Conservation (phyloP, 2,329 filamentous ascomycete species). For the Botrytis porri region DNA sequence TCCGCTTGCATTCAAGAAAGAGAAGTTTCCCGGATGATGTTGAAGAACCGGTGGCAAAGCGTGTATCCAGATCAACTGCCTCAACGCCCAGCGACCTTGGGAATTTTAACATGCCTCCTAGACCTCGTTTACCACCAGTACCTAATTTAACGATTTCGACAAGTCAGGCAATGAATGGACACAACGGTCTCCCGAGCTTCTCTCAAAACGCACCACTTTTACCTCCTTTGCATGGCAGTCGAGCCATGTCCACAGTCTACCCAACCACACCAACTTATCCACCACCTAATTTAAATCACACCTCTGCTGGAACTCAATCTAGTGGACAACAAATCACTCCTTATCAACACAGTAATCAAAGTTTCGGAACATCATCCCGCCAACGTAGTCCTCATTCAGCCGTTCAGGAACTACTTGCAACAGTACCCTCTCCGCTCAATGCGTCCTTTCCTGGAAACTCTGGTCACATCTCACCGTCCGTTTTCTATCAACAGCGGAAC, state of each 20-base stretch:
- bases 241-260: slow-evolving; percentile 76
- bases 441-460: slow-evolving; percentile 46
- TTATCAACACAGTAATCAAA: slow-evolving; percentile 17
- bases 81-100: slow-evolving; percentile 11
- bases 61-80: slow-evolving; percentile 32
- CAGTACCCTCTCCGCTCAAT: slow-evolving; percentile 40
- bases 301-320: slow-evolving; percentile 29
- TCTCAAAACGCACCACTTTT: slow-evolving; percentile 34
- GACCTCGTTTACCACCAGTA: slow-evolving; percentile 57
- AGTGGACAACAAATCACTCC: slow-evolving; percentile 11
- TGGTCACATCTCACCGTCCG: slow-evolving; percentile 66
- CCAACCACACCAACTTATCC: slow-evolving; percentile 50
- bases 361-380: slow-evolving; percentile 37
- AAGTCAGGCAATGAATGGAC: slow-evolving; percentile 32
- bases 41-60: slow-evolving; percentile 56
- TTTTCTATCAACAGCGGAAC: slow-evolving; percentile 81
- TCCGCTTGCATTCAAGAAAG: slow-evolving; percentile 46
- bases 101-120: slow-evolving; percentile 24
- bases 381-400: slow-evolving; percentile 36
- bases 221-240: slow-evolving; percentile 40
- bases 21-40: slow-evolving; percentile 54
- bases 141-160: slow-evolving; percentile 60
- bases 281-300: slow-evolving; percentile 41
- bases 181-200: slow-evolving; percentile 26
- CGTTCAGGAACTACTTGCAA: slow-evolving; percentile 36